phyloP scores from a whole-genome alignment of 2,329 filamentous ascomycete species.

The Verruconis gallopava region DNA sequence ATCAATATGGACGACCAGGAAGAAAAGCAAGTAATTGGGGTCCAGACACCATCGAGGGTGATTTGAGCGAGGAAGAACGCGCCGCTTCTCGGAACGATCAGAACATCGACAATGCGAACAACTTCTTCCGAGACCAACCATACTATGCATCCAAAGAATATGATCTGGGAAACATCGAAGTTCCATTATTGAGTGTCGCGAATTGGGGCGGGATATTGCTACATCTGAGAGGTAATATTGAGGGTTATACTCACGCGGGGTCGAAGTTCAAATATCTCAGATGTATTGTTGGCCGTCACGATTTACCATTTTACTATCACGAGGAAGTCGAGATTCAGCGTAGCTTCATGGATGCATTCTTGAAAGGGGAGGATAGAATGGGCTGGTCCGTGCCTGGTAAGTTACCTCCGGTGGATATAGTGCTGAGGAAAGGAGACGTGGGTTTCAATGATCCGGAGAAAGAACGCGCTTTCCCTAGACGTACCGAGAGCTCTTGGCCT shows the following conservation, averaged over 20 bases:
- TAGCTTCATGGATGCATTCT: constrained; percentile 57
- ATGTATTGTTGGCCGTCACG: constrained; percentile 57
- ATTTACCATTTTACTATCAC: constrained; percentile 58
- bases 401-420: constrained; percentile 45
- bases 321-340: constrained; percentile 56
- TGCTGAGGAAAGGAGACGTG: constrained; percentile 52
- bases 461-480: constrained; percentile 42
- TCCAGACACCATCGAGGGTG: constrained; percentile 28
- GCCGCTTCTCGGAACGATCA: constrained; percentile 24
- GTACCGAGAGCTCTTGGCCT: constrained; percentile 53
- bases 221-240: constrained; percentile 55
- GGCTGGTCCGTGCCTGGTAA: constrained; percentile 49
- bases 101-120: constrained; percentile 31
- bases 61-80: constrained; percentile 24
- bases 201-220: constrained; percentile 62
- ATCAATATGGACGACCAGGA: constrained; percentile 14
- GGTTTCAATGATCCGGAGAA: constrained; percentile 51
- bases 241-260: constrained; percentile 50
- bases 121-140: constrained; percentile 46
- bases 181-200: constrained; percentile 52
- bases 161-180: constrained; percentile 50
- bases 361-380: constrained; percentile 50
- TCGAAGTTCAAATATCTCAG: constrained; percentile 56
- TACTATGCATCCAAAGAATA: constrained; percentile 57
- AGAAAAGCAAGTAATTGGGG: constrained; percentile 13